These are phyloP conservation scores for Epichloe scottii DNA, from an alignment of 2,329 filamentous ascomycete genomes.

Conservation along the genomic window DNA sequence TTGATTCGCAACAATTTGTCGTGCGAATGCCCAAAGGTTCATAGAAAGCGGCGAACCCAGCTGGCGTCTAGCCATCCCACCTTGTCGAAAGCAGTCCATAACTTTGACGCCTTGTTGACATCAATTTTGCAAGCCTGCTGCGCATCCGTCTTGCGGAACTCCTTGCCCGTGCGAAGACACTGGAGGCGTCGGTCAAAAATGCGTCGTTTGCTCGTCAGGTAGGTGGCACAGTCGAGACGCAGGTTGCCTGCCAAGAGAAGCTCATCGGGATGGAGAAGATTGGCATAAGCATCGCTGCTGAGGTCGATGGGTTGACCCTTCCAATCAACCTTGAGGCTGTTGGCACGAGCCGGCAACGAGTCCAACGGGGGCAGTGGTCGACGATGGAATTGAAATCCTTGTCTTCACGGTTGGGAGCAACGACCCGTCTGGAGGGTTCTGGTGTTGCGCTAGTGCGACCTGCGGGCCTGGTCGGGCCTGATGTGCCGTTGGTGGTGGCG, in stretches of 20 bases:
- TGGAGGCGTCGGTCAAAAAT: conserved; percentile 72
- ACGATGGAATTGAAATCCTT: conserved; percentile 63
- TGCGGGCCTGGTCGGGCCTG: conserved; percentile 15
- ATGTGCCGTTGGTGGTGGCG: conserved; percentile 12
- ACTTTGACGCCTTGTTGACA: conserved; percentile 90
- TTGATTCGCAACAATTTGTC: conserved; percentile 7
- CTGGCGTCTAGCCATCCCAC: conserved; percentile 64
- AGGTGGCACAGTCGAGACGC: conserved; percentile 74
- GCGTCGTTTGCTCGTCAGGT: conserved; percentile 83
- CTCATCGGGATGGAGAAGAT: conserved; percentile 69
- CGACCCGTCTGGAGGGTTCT: conserved; percentile 36
- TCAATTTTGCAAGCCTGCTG: conserved; percentile 98
- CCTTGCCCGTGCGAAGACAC: conserved; percentile 55
- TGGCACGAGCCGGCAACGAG: conserved; percentile 53
- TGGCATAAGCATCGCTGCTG: conserved; percentile 53
- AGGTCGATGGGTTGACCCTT: conserved; percentile 72
- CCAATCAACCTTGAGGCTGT: conserved; percentile 75
- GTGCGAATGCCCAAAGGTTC: conserved; percentile 7
- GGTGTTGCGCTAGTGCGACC: conserved; percentile 33
- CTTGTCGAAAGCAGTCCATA: conserved; percentile 81
- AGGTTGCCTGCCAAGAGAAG: conserved; percentile 63
- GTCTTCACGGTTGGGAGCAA: conserved; percentile 63
- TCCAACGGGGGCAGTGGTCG: conserved; percentile 60
- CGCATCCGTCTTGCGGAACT: conserved; percentile 89
- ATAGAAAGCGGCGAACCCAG: conserved; percentile 28